Percentiles rank a stretch among this genome's conserved stretches.
These are phyloP conservation scores for Pisolithus tinctorius DNA, from an alignment of 768 basidiomycete genomes.

Conservation along the genomic window DNA sequence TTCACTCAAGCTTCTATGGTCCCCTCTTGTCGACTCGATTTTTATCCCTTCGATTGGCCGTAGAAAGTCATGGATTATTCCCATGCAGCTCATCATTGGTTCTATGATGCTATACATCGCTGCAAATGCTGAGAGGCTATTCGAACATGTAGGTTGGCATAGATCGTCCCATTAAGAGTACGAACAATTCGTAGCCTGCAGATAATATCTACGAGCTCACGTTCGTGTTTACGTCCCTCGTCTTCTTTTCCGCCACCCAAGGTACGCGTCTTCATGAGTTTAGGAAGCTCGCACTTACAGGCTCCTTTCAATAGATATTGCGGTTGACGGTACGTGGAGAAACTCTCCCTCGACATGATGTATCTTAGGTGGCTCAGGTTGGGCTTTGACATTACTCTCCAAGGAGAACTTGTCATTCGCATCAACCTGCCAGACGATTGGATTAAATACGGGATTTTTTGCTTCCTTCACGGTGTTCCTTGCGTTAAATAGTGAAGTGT, in stretches of 20 bases:
- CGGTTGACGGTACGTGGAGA: conserved; percentile 75
- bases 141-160: conserved; percentile 57
- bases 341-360: conserved; percentile 25
- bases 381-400: conserved; percentile 82
- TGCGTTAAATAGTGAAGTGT: conserved; percentile 91
- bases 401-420: conserved; percentile 94
- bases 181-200: conserved; percentile 52
- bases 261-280: conserved; percentile 38
- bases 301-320: conserved; percentile 62
- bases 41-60: conserved; percentile 82
- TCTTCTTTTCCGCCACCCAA: conserved; percentile 96
- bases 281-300: conserved; percentile 9
- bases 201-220: conserved; percentile 77
- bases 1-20: conserved; percentile 95
- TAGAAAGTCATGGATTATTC: conserved; percentile 97
- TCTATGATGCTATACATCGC: conserved; percentile 76
- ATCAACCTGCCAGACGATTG: conserved; percentile 96
- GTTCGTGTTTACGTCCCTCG: conserved; percentile 78
- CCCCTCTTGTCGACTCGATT: conserved; percentile 91
- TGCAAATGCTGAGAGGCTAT: conserved; percentile 62
- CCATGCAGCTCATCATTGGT: conserved; percentile 90
- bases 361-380: conserved; percentile 41
- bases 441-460: conserved; percentile 92
- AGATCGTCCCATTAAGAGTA: conserved; percentile 4
- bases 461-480: conserved; percentile 96